These are phyloP conservation scores for Backusella tarrabulga DNA, from an alignment of 192 early-diverging fungal species.

Conservation along the genomic window DNA sequence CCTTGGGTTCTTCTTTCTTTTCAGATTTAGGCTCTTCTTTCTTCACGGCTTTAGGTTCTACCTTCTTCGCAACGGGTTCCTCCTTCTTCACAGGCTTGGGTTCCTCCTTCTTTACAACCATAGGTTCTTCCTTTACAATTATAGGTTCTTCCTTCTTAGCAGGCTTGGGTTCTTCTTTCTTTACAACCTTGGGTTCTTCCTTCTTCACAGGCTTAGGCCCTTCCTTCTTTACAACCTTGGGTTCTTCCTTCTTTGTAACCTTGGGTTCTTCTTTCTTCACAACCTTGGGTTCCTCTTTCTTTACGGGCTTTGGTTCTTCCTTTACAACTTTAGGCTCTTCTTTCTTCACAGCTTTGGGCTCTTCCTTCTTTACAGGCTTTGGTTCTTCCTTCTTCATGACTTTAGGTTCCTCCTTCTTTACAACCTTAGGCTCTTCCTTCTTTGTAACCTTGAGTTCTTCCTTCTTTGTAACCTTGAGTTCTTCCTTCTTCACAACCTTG, in stretches of 20 bases:
- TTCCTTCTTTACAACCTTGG: neutral
- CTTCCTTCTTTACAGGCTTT: neutral
- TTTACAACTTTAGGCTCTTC: neutral
- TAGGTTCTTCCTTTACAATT: no score
- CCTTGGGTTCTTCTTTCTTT: neutral
- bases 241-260: neutral
- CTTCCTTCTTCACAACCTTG: neutral
- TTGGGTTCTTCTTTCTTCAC: neutral
- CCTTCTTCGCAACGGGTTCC: no score
- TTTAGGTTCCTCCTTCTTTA: neutral
- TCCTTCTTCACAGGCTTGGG: no score
- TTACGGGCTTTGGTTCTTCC: neutral
- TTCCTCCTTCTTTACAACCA: no score
- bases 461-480: neutral
- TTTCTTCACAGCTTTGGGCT: neutral
- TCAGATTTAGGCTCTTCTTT: neutral
- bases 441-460: neutral
- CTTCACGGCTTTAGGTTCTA: no score
- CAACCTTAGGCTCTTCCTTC: neutral
- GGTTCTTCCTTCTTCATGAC: neutral
- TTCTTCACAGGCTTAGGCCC: neutral
- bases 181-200: conserved; percentile 18
- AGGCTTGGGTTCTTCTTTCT: conserved; percentile 16
- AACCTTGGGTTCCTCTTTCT: neutral
- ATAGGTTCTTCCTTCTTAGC: no score